A percentile compares a stretch with the other conserved stretches of the same genome.
These are phyloP conservation scores for Manihot esculenta DNA, from an alignment of 441 rosid species.

Conservation along the genomic window DNA sequence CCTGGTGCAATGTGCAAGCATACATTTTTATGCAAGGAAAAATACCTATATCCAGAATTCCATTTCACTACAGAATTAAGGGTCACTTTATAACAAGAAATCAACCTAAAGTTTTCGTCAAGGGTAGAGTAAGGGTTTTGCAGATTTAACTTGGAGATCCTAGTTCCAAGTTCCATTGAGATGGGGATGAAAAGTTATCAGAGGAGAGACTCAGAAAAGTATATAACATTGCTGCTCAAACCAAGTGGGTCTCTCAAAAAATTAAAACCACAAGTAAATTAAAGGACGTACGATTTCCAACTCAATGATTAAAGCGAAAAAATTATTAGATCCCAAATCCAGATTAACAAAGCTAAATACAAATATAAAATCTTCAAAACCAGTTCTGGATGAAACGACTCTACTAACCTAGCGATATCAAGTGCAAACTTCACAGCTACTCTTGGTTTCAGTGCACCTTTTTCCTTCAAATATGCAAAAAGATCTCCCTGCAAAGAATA, in stretches of 20 bases:
- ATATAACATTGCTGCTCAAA: background rate
- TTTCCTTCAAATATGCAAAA: constrained; percentile 58
- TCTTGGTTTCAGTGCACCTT: constrained; percentile 51
- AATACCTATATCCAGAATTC: background rate
- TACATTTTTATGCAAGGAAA: too few relatives aligned
- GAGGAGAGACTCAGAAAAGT: background rate
- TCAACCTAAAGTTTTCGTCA: background rate
- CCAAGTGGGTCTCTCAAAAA: background rate
- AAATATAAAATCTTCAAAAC: background rate
- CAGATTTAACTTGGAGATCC: background rate
- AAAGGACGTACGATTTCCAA: background rate
- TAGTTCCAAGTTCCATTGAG: background rate
- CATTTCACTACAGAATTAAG: background rate
- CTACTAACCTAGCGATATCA: constrained; percentile 68
- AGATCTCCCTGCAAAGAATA: constrained; percentile 65
- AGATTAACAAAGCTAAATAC: background rate
- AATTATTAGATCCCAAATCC: background rate
- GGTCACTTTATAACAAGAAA: background rate
- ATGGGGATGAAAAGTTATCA: background rate
- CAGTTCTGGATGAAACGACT: constrained; percentile 2
- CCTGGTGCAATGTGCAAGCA: background rate
- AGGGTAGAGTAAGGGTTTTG: background rate
- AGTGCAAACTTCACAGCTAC: constrained; percentile 74
- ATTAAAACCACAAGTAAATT: background rate
- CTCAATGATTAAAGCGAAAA: background rate